Evolutionary conservation across 1,139 yeast genomes (phyloP).

Genomic region (Lodderomyces theae): DNA sequence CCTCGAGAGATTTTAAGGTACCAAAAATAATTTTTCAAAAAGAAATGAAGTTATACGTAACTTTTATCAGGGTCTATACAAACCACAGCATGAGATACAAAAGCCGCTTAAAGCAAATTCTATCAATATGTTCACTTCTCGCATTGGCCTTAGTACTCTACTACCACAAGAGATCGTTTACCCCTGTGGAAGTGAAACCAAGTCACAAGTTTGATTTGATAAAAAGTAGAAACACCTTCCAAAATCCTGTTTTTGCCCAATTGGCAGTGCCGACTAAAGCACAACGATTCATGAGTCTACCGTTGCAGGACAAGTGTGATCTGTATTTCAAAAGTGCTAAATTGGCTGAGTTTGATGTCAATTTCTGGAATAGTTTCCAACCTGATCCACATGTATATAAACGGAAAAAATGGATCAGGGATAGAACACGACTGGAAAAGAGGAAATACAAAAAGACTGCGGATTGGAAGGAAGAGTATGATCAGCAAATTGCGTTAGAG

Average conservation of each 20-base stretch:
- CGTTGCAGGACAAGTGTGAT: conserved; percentile 16
- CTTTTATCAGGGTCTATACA: too few relatives aligned
- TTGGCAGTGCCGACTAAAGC: conserved; percentile 10
- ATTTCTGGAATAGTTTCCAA: conserved; percentile 16
- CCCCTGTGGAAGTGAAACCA: not conserved
- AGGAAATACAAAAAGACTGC: conserved; percentile 15
- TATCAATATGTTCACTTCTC: not conserved
- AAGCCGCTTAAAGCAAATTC: not conserved
- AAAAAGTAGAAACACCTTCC: conserved; percentile 12
- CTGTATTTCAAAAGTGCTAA: conserved; percentile 15
- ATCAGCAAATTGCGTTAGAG: conserved; percentile 14
- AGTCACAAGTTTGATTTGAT: conserved; percentile 10
- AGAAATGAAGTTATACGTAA: too few relatives aligned
- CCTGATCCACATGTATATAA: conserved; percentile 25
- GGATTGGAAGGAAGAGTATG: conserved; percentile 13
- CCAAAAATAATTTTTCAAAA: too few relatives aligned
- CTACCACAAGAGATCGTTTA: conserved; percentile 6
- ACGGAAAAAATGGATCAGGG: conserved; percentile 26
- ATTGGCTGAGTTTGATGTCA: conserved; percentile 17
- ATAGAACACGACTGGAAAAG: conserved; percentile 14
- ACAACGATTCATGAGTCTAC: not conserved
- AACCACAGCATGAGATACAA: not conserved
- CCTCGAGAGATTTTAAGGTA: too few relatives aligned
- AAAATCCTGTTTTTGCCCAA: conserved; percentile 16
- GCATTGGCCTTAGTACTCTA: not conserved